Percentiles rank a stretch among this genome's conserved stretches.
phyloP scores from a whole-genome alignment of 805 yeast genomes.

The Yarrowia deformans region DNA sequence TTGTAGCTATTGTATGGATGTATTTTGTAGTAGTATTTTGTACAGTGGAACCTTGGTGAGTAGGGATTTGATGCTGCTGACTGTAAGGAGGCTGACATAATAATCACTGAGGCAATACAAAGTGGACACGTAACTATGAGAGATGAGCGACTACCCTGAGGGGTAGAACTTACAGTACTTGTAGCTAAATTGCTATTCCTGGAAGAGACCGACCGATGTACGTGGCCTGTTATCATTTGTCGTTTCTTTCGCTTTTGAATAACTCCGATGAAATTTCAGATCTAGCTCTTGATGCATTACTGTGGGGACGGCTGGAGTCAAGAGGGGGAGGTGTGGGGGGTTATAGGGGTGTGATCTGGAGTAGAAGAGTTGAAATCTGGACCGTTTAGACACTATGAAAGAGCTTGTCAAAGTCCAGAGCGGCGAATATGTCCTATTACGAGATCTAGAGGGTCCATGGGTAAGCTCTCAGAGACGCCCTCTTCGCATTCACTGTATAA shows the following conservation, averaged over 20 bases:
- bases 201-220: not conserved
- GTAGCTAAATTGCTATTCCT: too few relatives aligned
- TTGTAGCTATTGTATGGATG: not conserved
- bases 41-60: too few relatives aligned
- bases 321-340: too few relatives aligned
- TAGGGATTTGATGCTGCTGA: too few relatives aligned
- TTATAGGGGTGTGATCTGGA: too few relatives aligned
- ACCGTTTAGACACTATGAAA: too few relatives aligned
- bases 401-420: too few relatives aligned
- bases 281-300: slow-evolving; percentile 12
- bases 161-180: not conserved
- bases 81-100: too few relatives aligned
- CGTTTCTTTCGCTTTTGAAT: not conserved
- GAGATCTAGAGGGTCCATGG: not conserved
- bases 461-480: not conserved
- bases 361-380: too few relatives aligned
- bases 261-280: slow-evolving; percentile 11
- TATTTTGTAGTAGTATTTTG: not conserved
- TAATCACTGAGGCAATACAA: not conserved
- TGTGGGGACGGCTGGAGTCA: not conserved
- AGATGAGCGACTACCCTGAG: not conserved
- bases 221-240: not conserved
- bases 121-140: not conserved
- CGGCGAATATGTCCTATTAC: too few relatives aligned
- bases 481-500: not conserved